Evolutionary conservation across 306 rosid genomes (phyloP), one percentile per base, ranked within the genome.

Genomic region (Rosa lucieae): DNA sequence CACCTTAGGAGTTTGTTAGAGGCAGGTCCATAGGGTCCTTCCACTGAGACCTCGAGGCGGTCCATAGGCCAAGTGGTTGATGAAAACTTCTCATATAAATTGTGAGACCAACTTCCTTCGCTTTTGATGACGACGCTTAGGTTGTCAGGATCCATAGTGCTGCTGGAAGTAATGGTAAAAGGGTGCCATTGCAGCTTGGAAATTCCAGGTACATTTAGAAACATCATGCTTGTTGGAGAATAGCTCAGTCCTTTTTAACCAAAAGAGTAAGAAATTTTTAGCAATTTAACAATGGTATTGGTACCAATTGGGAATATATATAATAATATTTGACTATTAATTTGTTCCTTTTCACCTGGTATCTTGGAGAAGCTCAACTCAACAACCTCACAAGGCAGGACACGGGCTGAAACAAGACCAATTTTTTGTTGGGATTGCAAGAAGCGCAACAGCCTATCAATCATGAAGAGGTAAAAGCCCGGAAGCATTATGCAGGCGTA

Each of bases 151-250:
- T 89, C 91, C 80, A 82, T 67, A 21, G 69, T 51, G 72, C 86
- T 63, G 81, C 73, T 80, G 40, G 92, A 91, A 42, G 83, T 87
- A 63, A 91, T 78, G 20, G 89, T 77, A 78, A 87, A 87, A 69
- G 91, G 96, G 77, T 89, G 96, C 91, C 92, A 89, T 62, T 89
- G 95, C 76, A 86, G 74, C 89, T 87, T 90, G 68, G 91, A 89
- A 84, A 91, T 83, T n/a, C 75, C 68, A 58, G 93, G 92, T 78
- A 84, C 83, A 80, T 89, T 84, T 43, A 89, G 70, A 82, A 89
- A 89, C 61, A 89, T 75, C 29, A 74, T 73, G 82, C 89, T 91
- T 66, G 91, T 82, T 49, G 96, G 93, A 48, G 86, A 78, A 84
- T 87, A 87, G 14, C 77, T 67, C 79, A 88, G 17, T 29, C 82